Evolutionary conservation across 164 flowering plant genomes (phyloP).

Genomic region (Piper longum): DNA sequence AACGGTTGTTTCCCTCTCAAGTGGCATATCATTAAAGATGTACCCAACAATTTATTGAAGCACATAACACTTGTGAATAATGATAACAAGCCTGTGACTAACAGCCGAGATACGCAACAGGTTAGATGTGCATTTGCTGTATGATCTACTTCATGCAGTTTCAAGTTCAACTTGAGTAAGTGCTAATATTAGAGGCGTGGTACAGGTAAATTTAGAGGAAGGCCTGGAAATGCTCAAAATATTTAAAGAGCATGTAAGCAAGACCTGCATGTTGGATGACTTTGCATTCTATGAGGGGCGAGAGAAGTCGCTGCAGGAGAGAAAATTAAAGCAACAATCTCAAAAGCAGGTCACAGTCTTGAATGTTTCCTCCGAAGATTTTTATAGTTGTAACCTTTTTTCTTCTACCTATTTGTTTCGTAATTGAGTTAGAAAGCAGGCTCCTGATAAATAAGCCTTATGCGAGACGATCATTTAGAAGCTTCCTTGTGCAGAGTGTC

Average conservation of each 20-base stretch:
- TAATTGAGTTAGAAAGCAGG: not conserved
- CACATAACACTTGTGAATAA: slow-evolving; percentile 77
- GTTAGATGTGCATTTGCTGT: slow-evolving; percentile 14
- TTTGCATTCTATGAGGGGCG: slow-evolving; percentile 75
- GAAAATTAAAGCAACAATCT: slow-evolving; percentile 53
- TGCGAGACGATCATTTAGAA: too few relatives aligned
- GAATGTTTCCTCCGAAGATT: too few relatives aligned
- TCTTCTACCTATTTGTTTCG: too few relatives aligned
- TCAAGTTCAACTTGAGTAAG: too few relatives aligned
- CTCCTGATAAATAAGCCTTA: too few relatives aligned
- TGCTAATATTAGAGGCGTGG: not conserved
- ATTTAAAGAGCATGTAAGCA: slow-evolving; percentile 56
- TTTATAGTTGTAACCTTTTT: slow-evolving; percentile 1
- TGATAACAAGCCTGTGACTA: slow-evolving; percentile 82
- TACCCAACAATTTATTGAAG: slow-evolving; percentile 67
- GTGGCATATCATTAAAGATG: slow-evolving; percentile 88
- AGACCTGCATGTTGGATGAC: slow-evolving; percentile 70
- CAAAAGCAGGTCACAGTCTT: slow-evolving; percentile 42
- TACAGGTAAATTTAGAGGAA: slow-evolving; percentile 65
- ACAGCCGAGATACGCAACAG: slow-evolving; percentile 87
- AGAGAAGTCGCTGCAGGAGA: slow-evolving; percentile 61
- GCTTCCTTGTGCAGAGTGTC: too few relatives aligned
- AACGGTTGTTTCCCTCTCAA: slow-evolving; percentile 70
- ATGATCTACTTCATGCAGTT: not conserved
- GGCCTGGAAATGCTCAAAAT: slow-evolving; percentile 72